Evolutionary conservation across 257 asterid genomes (phyloP).

Genomic region (Petunia axillaris): DNA sequence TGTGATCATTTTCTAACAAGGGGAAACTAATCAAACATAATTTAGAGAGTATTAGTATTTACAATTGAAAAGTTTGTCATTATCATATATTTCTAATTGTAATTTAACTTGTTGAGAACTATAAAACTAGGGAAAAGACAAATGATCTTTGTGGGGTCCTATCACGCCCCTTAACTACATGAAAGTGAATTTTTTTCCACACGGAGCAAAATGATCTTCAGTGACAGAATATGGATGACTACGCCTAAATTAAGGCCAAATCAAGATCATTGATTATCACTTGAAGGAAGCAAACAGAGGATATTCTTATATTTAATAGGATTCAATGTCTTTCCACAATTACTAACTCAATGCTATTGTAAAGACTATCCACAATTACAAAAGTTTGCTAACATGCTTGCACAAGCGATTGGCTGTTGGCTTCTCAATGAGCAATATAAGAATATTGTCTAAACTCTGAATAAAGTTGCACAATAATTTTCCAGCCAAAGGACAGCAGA

Average conservation of each 20-base stretch:
- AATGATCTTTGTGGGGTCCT: no score
- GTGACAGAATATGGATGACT: constrained; percentile 2
- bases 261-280: background rate
- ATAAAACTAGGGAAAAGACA: no score
- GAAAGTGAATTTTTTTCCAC: background rate
- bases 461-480: constrained; percentile 49
- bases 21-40: no score
- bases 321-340: background rate
- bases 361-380: background rate
- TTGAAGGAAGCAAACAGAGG: background rate
- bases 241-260: background rate
- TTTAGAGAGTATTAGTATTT: no score
- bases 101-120: no score
- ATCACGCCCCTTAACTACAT: no score
- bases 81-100: no score
- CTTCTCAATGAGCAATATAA: constrained; percentile 9
- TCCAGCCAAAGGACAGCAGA: constrained; percentile 81
- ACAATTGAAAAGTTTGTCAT: no score
- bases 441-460: constrained; percentile 4
- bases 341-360: background rate
- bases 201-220: background rate
- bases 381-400: background rate
- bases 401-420: background rate
- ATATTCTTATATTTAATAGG: background rate
- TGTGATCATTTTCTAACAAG: no score